These are phyloP conservation scores for Fusarium temperatum DNA, from an alignment of 2,329 filamentous ascomycete genomes.

Conservation along the genomic window DNA sequence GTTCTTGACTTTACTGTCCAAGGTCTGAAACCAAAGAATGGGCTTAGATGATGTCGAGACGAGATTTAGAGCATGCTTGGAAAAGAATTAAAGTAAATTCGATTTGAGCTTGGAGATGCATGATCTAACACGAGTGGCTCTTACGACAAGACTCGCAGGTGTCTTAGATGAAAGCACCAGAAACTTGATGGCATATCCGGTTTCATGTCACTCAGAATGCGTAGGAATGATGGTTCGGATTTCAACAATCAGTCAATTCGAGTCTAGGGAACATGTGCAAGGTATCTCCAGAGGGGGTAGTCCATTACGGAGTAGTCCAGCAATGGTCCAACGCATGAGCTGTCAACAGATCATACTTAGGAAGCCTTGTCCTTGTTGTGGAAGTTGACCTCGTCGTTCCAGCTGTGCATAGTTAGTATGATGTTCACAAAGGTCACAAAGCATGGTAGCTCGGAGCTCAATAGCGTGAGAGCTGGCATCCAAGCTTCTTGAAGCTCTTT, in stretches of 20 bases:
- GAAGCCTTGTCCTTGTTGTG: slow-evolving; percentile 86
- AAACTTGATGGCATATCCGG: background rate
- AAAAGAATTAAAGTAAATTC: background rate
- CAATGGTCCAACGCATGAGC: slow-evolving; percentile 37
- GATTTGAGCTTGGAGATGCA: background rate
- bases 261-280: slow-evolving; percentile 48
- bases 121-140: too few relatives aligned
- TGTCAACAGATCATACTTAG: slow-evolving; percentile 46
- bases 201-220: background rate
- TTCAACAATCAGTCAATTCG: slow-evolving; percentile 44
- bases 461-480: background rate
- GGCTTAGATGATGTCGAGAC: background rate
- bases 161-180: background rate
- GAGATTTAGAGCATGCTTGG: background rate
- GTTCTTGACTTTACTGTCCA: background rate
- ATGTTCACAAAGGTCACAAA: background rate
- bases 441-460: background rate
- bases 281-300: slow-evolving; percentile 40
- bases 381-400: slow-evolving; percentile 96
- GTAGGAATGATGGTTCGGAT: background rate
- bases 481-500: slow-evolving; percentile 14
- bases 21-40: background rate
- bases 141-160: background rate
- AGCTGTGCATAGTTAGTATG: slow-evolving; percentile 64
- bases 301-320: slow-evolving; percentile 42